Evolutionary conservation across 2,329 filamentous ascomycete genomes (phyloP).

Genomic region (Trichoderma gracile): DNA sequence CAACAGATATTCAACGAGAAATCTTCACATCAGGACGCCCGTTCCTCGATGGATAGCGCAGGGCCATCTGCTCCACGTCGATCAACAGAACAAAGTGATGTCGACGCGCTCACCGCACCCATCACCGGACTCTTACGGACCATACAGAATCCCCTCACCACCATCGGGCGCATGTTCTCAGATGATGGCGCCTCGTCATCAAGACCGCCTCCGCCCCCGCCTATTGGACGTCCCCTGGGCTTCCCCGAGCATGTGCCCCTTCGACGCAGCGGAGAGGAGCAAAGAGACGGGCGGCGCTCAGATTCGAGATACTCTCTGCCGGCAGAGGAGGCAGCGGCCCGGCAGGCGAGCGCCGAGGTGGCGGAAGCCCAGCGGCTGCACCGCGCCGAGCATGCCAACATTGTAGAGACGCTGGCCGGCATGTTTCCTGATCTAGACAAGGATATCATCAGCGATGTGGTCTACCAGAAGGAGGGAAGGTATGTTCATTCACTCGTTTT

Average conservation of each 20-base stretch:
- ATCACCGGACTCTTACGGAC: conserved; percentile 84
- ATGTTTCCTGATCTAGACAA: conserved; percentile 97
- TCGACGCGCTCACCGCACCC: conserved; percentile 64
- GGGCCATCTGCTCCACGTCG: conserved; percentile 46
- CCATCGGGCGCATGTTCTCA: conserved; percentile 92
- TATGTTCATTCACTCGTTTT: conserved; percentile 49
- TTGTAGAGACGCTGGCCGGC: conserved; percentile 89
- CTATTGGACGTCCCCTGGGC: conserved; percentile 28
- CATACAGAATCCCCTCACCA: conserved; percentile 86
- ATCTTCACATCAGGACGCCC: conserved; percentile 33
- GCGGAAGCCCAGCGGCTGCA: conserved; percentile 85
- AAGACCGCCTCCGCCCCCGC: conserved; percentile 40
- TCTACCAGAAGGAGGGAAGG: conserved; percentile 92
- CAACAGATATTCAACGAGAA: conserved; percentile 50
- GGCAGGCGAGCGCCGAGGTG: conserved; percentile 85
- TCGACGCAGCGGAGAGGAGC: not conserved
- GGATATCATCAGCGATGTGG: conserved; percentile 95
- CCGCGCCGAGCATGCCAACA: conserved; percentile 79
- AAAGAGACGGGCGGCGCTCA: conserved; percentile 37
- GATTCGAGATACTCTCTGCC: conserved; percentile 53
- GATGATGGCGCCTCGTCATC: conserved; percentile 56
- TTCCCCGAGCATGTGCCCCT: conserved; percentile 3
- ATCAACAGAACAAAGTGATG: conserved; percentile 58
- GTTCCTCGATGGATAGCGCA: conserved; percentile 46
- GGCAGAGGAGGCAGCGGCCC: conserved; percentile 83